These are phyloP conservation scores for Tulasnella sp. DNA, from an alignment of 768 basidiomycete genomes.

Conservation along the genomic window DNA sequence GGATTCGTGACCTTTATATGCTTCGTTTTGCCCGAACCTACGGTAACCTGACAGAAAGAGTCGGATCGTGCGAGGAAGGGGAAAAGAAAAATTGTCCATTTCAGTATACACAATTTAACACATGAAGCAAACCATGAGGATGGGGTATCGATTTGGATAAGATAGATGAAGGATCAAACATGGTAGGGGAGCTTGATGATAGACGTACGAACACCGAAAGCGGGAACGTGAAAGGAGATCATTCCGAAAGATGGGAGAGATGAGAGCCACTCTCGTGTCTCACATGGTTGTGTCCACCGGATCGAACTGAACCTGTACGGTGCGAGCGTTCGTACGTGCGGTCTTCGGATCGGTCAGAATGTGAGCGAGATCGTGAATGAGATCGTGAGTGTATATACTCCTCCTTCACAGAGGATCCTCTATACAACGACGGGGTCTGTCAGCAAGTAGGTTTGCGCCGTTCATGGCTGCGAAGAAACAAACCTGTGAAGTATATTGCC, in stretches of 20 bases:
- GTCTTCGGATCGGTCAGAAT: neutral
- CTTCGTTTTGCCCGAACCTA: constrained; percentile 11
- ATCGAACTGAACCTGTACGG: constrained; percentile 3
- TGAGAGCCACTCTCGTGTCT: constrained; percentile 8
- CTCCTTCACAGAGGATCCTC: constrained; percentile 5
- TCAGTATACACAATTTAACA: neutral
- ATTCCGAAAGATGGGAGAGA: neutral
- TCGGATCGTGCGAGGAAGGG: neutral
- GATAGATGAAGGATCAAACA: neutral
- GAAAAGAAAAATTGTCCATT: neutral
- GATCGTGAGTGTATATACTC: neutral
- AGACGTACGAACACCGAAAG: constrained; percentile 4
- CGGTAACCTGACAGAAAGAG: neutral
- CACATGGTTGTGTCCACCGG: constrained; percentile 8
- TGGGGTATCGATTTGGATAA: too few species aligned
- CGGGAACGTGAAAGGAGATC: neutral
- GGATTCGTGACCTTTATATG: constrained; percentile 11
- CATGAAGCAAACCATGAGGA: neutral
- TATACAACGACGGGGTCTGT: neutral
- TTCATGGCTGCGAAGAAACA: neutral
- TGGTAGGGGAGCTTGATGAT: neutral
- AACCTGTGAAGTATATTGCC: constrained; percentile 7
- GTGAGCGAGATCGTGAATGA: neutral
- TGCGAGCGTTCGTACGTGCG: neutral
- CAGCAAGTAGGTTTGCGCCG: neutral